Evolutionary conservation across 2,329 filamentous ascomycete species (phyloP), one percentile per base, ranked within the genome.

Genomic region (Leptographium galeiforme): DNA sequence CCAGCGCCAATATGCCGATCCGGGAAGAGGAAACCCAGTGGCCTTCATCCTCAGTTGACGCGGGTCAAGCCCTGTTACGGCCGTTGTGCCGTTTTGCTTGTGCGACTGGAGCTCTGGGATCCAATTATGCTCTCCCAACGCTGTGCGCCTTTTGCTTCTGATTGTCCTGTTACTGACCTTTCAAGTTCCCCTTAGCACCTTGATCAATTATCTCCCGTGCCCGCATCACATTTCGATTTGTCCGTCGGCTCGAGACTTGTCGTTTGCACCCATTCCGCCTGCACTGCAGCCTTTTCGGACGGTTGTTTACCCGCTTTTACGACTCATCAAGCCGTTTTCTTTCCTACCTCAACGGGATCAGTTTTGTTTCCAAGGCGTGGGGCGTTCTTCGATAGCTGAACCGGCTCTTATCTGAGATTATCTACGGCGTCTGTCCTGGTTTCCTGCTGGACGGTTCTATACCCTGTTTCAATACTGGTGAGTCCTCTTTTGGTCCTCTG

Each of bases 281-380:
- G 4, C 36, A 33, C 25, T 32, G 19, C 8, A 40, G 38, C 13
- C 25, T 41, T 34, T 14, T 33, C 32, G 16, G 14, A 34, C 38
- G 13, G 38, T 32, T 39, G 38, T 14, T 40, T 43, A 11, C 2
- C 32, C 14, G 14, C 32, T 36, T 13, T 36, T 11, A 11, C 45
- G n/a, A 13, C 8, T 41, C 7, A 12, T 32, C 34, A 16, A 18
- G 32, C n/a, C 33, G 12, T 46, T 32, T 32, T 8, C 34, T 38
- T 52, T 55, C 47, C 39, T 45, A 49, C 39, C 43, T 47, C 34
- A 25, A 34, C 47, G n/a, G 46, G 48, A 41, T 49, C 50, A 25
- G 6, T 51, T 52, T 55, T 36, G 36, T 55, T 55, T 55, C 50
- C 49, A 40, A 52, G 54, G 54, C 54, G 46, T 53, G 54, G 50